These are phyloP conservation scores for Trichoderma arundinaceum DNA, from an alignment of 2,329 filamentous ascomycete species.

Conservation along the genomic window DNA sequence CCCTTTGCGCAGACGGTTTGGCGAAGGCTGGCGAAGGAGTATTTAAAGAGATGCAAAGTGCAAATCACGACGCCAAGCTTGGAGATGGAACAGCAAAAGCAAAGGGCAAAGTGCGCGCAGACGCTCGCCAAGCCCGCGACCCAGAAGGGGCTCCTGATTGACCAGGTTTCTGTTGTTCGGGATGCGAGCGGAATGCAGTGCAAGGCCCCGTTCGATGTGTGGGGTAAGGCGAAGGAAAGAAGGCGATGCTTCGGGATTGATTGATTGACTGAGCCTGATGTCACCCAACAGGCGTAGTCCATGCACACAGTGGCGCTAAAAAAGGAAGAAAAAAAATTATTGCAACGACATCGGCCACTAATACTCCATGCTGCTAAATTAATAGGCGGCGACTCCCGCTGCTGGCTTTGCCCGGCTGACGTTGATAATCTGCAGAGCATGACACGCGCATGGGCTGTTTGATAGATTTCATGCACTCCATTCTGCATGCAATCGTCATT, in stretches of 20 bases:
- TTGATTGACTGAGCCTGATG: slow-evolving; percentile 19
- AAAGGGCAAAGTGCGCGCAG: slow-evolving; percentile 5
- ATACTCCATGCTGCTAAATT: background rate
- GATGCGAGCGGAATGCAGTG: slow-evolving; percentile 16
- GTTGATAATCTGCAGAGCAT: background rate
- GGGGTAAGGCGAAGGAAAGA: slow-evolving; percentile 22
- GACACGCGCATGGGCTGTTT: background rate
- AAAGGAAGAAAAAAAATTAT: background rate
- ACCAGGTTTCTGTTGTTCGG: slow-evolving; percentile 7
- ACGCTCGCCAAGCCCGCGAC: background rate
- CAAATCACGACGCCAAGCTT: background rate
- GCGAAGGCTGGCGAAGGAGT: background rate
- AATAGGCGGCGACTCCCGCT: background rate
- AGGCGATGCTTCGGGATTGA: slow-evolving; percentile 27
- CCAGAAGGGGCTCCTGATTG: slow-evolving; percentile 18
- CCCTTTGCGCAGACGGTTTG: slow-evolving; percentile 31
- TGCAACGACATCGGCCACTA: background rate
- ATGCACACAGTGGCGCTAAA: slow-evolving; percentile 7
- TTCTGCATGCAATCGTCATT: too few species aligned
- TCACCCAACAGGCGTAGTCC: slow-evolving; percentile 22
- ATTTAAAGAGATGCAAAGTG: background rate
- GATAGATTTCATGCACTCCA: too few species aligned
- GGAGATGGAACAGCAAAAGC: background rate
- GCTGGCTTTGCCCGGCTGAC: background rate
- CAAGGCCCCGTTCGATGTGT: slow-evolving; percentile 18